Evolutionary conservation across 768 basidiomycete genomes (phyloP), one percentile per base, ranked within the genome.

Genomic region (Boletus vermiculosoides): DNA sequence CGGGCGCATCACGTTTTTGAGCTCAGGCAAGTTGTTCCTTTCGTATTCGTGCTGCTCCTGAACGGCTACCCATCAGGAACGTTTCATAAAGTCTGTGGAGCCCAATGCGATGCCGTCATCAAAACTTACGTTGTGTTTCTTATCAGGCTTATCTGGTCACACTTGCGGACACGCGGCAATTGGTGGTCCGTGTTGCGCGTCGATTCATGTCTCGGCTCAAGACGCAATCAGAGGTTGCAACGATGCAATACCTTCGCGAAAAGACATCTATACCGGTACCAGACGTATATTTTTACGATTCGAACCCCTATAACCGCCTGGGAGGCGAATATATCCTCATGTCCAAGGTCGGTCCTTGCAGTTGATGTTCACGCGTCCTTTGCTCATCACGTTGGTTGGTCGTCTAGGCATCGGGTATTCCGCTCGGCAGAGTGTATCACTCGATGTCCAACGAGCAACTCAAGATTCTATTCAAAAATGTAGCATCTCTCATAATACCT

Each of bases 311-410:
- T 69, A 93, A 94, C 68, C 83, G 88, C 13, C 77, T 94, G 30
- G 92, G 90, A 0, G 88, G 88, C 20, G 92, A 94, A 71, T 93
- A 86, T 63, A 90, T 93, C 60, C 68, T 94, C 58, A 91, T 93
- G 91, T 88, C 88, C 52, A 92, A 87, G 83, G 90, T 88, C 58
- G 44, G 81, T 73, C 31, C 2, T 15, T 15, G 45, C 16, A 34
- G 31, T 40, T 44, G 57, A 56, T 58, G 11, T 36, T 16, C 61
- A 7, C 8, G 22, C 33, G 9, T 52, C 10, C 52, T 28, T 42
- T 20, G 20, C 40, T 54, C 49, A 39, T 59, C 60, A 59, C 51
- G 20, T 9, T 9, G 5, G 9, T 25, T 34, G 5, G 3, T 48
- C 57, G 50, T 20, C 66, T 11, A 92, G 90, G 91, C 91, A 28